Percentiles rank a stretch among this genome's conserved stretches.
Conservation (phyloP, 176 grass and related monocot species). For the Ensete ventricosum region DNA sequence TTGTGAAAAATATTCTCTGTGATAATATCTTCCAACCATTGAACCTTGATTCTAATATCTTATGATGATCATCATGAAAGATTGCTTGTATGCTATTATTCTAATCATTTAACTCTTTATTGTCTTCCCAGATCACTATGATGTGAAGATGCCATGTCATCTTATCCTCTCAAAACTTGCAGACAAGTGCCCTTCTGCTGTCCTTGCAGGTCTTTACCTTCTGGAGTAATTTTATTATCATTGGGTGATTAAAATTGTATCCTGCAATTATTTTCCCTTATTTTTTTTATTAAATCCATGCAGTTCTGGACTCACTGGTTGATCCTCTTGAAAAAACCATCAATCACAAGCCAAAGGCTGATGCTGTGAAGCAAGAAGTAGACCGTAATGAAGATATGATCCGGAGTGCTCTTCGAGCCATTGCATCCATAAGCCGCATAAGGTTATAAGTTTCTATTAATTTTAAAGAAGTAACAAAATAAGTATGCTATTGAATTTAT, state of each 20-base stretch:
- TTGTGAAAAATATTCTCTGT: background rate
- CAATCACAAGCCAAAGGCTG: conserved; percentile 75
- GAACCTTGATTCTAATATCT: too few species aligned
- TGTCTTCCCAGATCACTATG: conserved; percentile 76
- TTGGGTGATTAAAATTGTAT: background rate
- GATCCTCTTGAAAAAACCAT: conserved; percentile 91
- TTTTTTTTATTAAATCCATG: conserved; percentile 16
- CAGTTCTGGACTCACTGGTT: conserved; percentile 90
- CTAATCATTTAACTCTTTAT: background rate
- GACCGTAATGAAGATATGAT: conserved; percentile 99
- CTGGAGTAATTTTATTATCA: background rate
- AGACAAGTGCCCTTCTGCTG: conserved; percentile 95
- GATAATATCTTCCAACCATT: too few species aligned
- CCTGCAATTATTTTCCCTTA: conserved; percentile 17
- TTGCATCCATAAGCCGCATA: conserved; percentile 72
- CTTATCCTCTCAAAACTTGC: conserved; percentile 97
- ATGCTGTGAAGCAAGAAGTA: conserved; percentile 97
- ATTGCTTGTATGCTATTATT: background rate
- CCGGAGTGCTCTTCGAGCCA: conserved; percentile 78
- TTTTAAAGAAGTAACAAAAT: too few species aligned
- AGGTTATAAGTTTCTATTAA: conserved; percentile 27
- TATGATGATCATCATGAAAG: too few species aligned
- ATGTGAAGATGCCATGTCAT: conserved; percentile 99
- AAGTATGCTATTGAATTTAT: too few species aligned
- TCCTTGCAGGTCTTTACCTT: conserved; percentile 63